phyloP scores from a whole-genome alignment of 2,329 filamentous ascomycete species.

The Sclerotinia subarctica region DNA sequence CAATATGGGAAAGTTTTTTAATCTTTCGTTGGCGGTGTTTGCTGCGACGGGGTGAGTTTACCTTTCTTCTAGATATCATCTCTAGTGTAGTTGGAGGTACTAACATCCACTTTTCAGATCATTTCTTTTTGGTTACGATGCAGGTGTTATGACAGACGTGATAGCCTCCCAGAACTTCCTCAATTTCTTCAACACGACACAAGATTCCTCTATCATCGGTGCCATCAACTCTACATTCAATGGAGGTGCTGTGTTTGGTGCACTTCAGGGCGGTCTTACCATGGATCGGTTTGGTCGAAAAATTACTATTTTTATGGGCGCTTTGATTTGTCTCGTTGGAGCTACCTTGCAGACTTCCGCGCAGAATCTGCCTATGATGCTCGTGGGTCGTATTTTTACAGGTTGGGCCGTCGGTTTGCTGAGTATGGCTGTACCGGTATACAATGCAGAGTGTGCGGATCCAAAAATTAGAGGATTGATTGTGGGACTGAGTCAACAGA shows the following conservation, averaged over 20 bases:
- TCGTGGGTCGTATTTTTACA: conserved; percentile 56
- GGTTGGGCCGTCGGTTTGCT: conserved; percentile 58
- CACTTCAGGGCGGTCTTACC: conserved; percentile 44
- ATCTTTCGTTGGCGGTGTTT: conserved; percentile 43
- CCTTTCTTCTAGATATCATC: not conserved
- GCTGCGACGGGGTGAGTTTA: conserved; percentile 40
- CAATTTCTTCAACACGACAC: conserved; percentile 39
- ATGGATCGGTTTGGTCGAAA: conserved; percentile 58
- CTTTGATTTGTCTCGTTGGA: conserved; percentile 56
- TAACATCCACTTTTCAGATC: conserved; percentile 33
- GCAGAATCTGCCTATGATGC: conserved; percentile 51
- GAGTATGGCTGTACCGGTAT: conserved; percentile 62
- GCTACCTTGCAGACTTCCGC: conserved; percentile 59
- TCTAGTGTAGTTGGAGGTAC: not conserved
- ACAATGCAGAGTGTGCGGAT: conserved; percentile 64
- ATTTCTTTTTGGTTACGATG: conserved; percentile 42
- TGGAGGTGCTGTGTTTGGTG: conserved; percentile 51
- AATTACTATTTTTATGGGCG: conserved; percentile 57
- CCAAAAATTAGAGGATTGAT: conserved; percentile 60
- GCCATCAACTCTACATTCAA: conserved; percentile 65
- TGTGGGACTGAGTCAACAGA: conserved; percentile 62
- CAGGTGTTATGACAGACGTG: conserved; percentile 39
- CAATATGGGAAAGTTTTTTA: conserved; percentile 44
- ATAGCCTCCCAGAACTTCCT: conserved; percentile 35
- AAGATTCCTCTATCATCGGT: conserved; percentile 41